Conservation (phyloP, 805 yeast genomes). For the Lipomyces chichibuensis region DNA sequence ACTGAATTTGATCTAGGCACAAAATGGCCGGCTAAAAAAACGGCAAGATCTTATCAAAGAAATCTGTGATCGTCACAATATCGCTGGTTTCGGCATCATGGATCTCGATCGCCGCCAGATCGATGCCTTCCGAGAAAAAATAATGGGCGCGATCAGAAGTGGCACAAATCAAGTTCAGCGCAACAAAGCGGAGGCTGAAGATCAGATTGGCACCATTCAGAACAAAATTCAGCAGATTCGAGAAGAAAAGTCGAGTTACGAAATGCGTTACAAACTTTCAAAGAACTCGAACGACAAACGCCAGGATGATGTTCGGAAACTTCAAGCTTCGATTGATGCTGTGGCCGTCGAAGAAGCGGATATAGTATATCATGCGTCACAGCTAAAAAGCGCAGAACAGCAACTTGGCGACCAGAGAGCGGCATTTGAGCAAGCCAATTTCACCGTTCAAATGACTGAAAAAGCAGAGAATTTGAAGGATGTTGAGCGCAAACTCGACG, state of each 20-base stretch:
- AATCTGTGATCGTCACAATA: constrained; percentile 14
- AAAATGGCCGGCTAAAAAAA: constrained; percentile 22
- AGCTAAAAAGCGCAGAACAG: constrained; percentile 45
- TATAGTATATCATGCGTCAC: constrained; percentile 49
- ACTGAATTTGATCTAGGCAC: constrained; percentile 8
- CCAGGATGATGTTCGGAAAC: constrained; percentile 45
- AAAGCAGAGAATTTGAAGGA: constrained; percentile 14
- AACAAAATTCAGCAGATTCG: constrained; percentile 37
- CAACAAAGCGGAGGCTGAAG: constrained; percentile 38
- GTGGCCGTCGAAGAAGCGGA: constrained; percentile 52
- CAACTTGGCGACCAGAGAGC: constrained; percentile 42
- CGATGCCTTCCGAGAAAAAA: constrained; percentile 15
- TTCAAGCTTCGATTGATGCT: constrained; percentile 48
- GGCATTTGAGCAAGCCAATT: constrained; percentile 21
- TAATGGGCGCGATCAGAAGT: constrained; percentile 6
- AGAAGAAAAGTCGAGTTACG: constrained; percentile 37
- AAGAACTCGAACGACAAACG: constrained; percentile 14
- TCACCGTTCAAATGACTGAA: constrained; percentile 6
- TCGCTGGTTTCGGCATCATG: constrained; percentile 24
- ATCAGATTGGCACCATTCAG: constrained; percentile 41
- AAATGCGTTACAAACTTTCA: constrained; percentile 32
- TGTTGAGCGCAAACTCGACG: constrained; percentile 50
- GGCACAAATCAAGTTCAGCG: constrained; percentile 19
- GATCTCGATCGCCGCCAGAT: constrained; percentile 19
- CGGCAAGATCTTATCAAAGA: constrained; percentile 27